Evolutionary conservation across 2,329 filamentous ascomycete species (phyloP).

Genomic region (Periconia sp.): DNA sequence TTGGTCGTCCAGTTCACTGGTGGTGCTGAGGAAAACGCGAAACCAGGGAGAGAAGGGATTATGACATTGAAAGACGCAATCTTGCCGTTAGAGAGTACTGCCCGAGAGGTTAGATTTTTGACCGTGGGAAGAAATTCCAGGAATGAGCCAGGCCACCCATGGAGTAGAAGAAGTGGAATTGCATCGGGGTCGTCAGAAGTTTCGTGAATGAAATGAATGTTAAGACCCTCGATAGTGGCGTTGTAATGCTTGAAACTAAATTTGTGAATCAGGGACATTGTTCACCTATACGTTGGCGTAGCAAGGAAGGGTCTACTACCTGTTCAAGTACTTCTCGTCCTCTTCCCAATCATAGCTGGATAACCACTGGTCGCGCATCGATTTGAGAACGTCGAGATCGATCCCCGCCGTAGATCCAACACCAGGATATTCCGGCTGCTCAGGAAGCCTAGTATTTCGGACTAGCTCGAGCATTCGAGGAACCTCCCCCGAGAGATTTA

Average conservation of each 20-base stretch:
- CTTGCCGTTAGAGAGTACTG: constrained; percentile 51
- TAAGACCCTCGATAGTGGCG: constrained; percentile 46
- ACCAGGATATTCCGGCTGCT: too few relatives aligned
- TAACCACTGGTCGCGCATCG: too few relatives aligned
- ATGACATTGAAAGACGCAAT: constrained; percentile 60
- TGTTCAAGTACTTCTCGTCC: too few relatives aligned
- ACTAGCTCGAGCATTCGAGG: too few relatives aligned
- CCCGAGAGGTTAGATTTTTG: constrained; percentile 45
- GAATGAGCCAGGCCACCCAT: constrained; percentile 61
- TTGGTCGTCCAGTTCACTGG: constrained; percentile 48
- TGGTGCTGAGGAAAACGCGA: constrained; percentile 52
- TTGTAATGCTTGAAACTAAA: constrained; percentile 53
- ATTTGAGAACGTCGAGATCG: too few relatives aligned
- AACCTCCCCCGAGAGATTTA: too few relatives aligned
- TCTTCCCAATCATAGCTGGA: too few relatives aligned
- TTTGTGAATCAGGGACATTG: too few relatives aligned
- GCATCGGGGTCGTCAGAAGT: constrained; percentile 58
- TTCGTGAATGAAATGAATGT: constrained; percentile 58
- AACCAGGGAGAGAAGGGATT: constrained; percentile 60
- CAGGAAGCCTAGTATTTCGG: too few relatives aligned
- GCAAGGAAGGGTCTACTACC: too few relatives aligned
- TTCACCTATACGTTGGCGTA: too few relatives aligned
- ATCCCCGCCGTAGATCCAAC: too few relatives aligned
- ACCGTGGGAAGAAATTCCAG: constrained; percentile 58
- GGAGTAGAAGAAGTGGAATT: constrained; percentile 55